phyloP scores from a whole-genome alignment of 352 stramenopile species.

The Pythium monospermum region DNA sequence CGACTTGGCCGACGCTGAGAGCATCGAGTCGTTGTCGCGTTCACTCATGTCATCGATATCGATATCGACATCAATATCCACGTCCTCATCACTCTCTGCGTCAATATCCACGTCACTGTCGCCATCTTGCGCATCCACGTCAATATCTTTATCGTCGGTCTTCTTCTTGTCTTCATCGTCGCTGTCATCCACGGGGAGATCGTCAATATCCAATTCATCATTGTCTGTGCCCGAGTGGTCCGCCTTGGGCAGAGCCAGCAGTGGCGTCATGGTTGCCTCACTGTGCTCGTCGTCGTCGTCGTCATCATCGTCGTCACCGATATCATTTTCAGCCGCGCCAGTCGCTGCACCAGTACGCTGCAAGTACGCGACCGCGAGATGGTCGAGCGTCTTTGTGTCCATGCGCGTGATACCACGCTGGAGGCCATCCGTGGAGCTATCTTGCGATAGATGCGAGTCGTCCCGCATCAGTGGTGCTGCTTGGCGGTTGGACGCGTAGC shows the following conservation, averaged over 20 bases:
- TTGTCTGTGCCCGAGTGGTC: constrained; percentile 8
- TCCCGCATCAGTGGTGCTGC: background rate
- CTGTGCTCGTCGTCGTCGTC: constrained; percentile 25
- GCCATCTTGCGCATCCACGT: constrained; percentile 18
- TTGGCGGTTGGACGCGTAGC: constrained; percentile 13
- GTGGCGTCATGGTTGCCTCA: constrained; percentile 2
- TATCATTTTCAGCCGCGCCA: constrained; percentile 14
- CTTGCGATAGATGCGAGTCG: constrained; percentile 11
- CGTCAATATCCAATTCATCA: constrained; percentile 23
- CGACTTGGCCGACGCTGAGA: background rate
- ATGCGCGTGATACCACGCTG: background rate
- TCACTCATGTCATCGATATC: constrained; percentile 14
- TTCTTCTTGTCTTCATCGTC: constrained; percentile 25
- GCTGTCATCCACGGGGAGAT: background rate
- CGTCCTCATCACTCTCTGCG: constrained; percentile 28
- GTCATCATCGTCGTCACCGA: constrained; percentile 22
- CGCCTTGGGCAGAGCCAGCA: constrained; percentile 17
- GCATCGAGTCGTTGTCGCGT: constrained; percentile 15
- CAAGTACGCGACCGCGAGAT: constrained; percentile 25
- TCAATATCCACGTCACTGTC: constrained; percentile 24
- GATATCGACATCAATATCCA: constrained; percentile 25
- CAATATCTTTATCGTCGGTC: constrained; percentile 24
- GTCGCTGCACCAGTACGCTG: constrained; percentile 23
- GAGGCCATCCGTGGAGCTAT: background rate
- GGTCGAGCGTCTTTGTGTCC: constrained; percentile 15